phyloP scores from a whole-genome alignment of 345 rosid species.

The Rhodamnia argentea region DNA sequence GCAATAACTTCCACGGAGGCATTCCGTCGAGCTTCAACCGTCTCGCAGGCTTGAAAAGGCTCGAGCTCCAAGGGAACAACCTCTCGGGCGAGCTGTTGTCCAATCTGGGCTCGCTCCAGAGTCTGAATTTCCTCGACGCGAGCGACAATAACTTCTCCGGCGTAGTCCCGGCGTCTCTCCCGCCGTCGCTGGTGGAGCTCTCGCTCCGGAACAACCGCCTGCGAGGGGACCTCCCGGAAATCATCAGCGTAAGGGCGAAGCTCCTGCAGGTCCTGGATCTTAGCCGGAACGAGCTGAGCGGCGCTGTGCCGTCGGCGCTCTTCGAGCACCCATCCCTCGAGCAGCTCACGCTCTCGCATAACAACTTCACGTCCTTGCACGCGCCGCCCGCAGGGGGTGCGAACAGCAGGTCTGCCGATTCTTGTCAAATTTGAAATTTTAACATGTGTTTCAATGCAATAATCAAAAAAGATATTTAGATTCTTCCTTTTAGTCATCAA shows the following conservation, averaged over 20 bases:
- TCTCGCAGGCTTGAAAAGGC: constrained; percentile 36
- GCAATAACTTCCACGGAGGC: constrained; percentile 46
- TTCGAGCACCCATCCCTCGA: constrained; percentile 44
- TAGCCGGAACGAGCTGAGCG: constrained; percentile 54
- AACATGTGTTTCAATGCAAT: background rate
- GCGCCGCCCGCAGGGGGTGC: constrained; percentile 15
- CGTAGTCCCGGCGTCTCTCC: constrained; percentile 32
- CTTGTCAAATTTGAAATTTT: background rate
- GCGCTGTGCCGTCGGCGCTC: constrained; percentile 37
- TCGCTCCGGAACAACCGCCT: constrained; percentile 62
- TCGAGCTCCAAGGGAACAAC: constrained; percentile 68
- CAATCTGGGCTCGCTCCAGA: constrained; percentile 41
- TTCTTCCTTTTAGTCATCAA: background rate
- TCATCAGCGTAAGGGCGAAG: constrained; percentile 7
- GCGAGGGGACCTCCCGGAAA: constrained; percentile 36
- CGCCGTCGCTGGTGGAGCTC: constrained; percentile 48
- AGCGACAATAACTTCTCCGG: constrained; percentile 62
- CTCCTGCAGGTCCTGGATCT: constrained; percentile 60
- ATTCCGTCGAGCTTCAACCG: constrained; percentile 44
- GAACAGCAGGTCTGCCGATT: constrained; percentile 10
- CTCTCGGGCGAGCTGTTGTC: constrained; percentile 47
- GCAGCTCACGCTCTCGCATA: constrained; percentile 65
- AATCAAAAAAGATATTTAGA: background rate
- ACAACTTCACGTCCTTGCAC: constrained; percentile 49
- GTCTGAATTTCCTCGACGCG: constrained; percentile 49